A percentile compares a stretch with the other conserved stretches of the same genome.
Conservation (phyloP, 257 asterid species). For the Hygrophila difformis region DNA sequence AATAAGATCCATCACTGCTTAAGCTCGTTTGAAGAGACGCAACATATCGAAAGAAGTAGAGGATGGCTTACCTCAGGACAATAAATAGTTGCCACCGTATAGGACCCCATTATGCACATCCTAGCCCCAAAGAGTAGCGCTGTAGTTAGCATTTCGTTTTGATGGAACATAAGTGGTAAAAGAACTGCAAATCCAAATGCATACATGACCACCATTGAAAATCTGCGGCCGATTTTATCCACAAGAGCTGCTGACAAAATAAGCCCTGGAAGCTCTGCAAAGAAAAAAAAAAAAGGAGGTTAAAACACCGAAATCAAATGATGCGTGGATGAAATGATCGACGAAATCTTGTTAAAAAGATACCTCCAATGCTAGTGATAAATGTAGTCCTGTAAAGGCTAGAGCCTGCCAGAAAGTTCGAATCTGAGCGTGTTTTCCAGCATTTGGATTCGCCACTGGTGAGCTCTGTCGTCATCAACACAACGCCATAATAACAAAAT, state of each 20-base stretch:
- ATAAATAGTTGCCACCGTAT: slow-evolving; percentile 37
- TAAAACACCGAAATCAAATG: background rate
- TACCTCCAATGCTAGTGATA: slow-evolving; percentile 48
- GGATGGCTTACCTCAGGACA: slow-evolving; percentile 53
- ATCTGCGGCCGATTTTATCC: slow-evolving; percentile 12
- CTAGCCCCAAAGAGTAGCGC: slow-evolving; percentile 51
- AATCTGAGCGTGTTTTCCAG: slow-evolving; percentile 1
- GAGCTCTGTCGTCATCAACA: slow-evolving; percentile 35
- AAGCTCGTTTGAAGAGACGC: too few relatives aligned
- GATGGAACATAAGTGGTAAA: slow-evolving; percentile 42
- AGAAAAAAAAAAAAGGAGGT: background rate
- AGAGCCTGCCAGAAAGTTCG: slow-evolving; percentile 13
- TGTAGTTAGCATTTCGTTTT: slow-evolving; percentile 28
- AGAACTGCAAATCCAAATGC: slow-evolving; percentile 34
- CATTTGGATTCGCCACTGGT: slow-evolving; percentile 31
- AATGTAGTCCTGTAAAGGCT: slow-evolving; percentile 33
- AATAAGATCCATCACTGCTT: too few relatives aligned
- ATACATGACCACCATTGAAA: slow-evolving; percentile 43
- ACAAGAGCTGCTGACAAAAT: slow-evolving; percentile 1
- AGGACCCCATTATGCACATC: slow-evolving; percentile 42
- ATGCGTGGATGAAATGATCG: background rate
- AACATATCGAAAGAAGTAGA: too few relatives aligned
- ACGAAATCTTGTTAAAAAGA: background rate
- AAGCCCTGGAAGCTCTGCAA: slow-evolving; percentile 22
- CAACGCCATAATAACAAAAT: slow-evolving; percentile 38